A percentile compares a stretch with the other conserved stretches of the same genome.
phyloP scores from a whole-genome alignment of 2,329 filamentous ascomycete genomes.

The Phaeosphaeriaceae sp. region DNA sequence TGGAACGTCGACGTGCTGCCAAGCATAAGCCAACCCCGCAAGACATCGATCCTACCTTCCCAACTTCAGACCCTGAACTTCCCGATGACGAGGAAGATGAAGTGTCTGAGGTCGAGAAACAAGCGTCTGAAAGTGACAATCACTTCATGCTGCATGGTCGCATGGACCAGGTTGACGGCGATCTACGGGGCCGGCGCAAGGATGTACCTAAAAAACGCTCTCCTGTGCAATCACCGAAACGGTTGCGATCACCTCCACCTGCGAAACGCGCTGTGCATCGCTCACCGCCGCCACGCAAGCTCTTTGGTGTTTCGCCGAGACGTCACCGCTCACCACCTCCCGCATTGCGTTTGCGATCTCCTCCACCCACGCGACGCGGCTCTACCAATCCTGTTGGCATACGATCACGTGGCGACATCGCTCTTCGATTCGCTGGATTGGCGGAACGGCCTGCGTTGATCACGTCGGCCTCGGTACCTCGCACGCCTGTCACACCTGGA shows the following conservation, averaged over 20 bases:
- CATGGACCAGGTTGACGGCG: constrained; percentile 71
- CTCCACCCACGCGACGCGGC: constrained; percentile 65
- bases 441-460: constrained; percentile 71
- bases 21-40: constrained; percentile 89
- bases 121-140: constrained; percentile 67
- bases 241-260: constrained; percentile 62
- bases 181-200: constrained; percentile 44
- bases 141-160: constrained; percentile 74
- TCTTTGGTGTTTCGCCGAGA: constrained; percentile 75
- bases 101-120: constrained; percentile 34
- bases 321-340: constrained; percentile 58
- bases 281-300: constrained; percentile 57
- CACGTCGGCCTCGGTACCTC: constrained; percentile 86
- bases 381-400: constrained; percentile 43
- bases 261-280: constrained; percentile 41
- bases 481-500: constrained; percentile 65
- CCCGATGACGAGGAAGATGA: constrained; percentile 75
- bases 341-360: constrained; percentile 63
- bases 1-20: constrained; percentile 79
- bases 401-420: constrained; percentile 49
- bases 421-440: constrained; percentile 59
- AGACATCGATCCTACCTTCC: constrained; percentile 91
- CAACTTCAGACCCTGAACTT: constrained; percentile 87
- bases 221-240: constrained; percentile 66
- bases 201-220: constrained; percentile 46